Percentiles rank a stretch among this genome's conserved stretches.
These are phyloP conservation scores for Xylaria hypoxylon DNA, from an alignment of 2,329 filamentous ascomycete genomes.

Conservation along the genomic window DNA sequence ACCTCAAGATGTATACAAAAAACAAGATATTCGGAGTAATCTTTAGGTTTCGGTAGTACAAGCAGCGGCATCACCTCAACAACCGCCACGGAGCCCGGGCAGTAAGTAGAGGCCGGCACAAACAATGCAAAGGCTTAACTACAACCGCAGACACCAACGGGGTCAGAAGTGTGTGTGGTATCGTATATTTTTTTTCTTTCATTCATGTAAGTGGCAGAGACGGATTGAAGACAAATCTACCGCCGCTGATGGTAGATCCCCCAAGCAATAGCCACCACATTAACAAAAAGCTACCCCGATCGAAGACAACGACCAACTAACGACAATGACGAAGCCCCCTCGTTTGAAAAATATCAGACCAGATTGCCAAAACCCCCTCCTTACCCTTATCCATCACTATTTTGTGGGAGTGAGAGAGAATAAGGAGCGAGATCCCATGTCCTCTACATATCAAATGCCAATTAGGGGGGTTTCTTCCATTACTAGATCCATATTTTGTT, in stretches of 20 bases:
- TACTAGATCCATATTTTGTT: constrained; percentile 27
- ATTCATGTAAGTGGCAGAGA: constrained; percentile 18
- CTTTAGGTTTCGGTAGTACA: constrained; percentile 32
- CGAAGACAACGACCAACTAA: constrained; percentile 21
- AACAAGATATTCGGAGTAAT: too few relatives aligned
- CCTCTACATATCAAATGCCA: constrained; percentile 32
- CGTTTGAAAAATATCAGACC: constrained; percentile 20
- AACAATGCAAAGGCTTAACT: neutral
- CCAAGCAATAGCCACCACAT: constrained; percentile 1
- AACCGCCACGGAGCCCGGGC: neutral
- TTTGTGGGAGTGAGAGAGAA: constrained; percentile 22
- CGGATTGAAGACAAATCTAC: constrained; percentile 23
- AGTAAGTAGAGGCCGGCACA: neutral
- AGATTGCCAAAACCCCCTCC: constrained; percentile 37
- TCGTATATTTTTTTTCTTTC: constrained; percentile 32
- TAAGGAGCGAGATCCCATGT: constrained; percentile 18
- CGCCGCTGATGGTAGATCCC: constrained; percentile 7
- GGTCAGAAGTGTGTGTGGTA: constrained; percentile 13
- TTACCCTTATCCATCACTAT: constrained; percentile 20
- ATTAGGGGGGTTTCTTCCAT: constrained; percentile 18
- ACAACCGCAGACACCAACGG: neutral
- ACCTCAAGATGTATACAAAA: neutral
- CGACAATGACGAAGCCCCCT: constrained; percentile 23
- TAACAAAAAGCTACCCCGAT: constrained; percentile 27
- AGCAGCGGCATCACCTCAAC: constrained; percentile 37